Evolutionary conservation across 2,329 filamentous ascomycete genomes (phyloP).

Genomic region (Aspergillus sp.): DNA sequence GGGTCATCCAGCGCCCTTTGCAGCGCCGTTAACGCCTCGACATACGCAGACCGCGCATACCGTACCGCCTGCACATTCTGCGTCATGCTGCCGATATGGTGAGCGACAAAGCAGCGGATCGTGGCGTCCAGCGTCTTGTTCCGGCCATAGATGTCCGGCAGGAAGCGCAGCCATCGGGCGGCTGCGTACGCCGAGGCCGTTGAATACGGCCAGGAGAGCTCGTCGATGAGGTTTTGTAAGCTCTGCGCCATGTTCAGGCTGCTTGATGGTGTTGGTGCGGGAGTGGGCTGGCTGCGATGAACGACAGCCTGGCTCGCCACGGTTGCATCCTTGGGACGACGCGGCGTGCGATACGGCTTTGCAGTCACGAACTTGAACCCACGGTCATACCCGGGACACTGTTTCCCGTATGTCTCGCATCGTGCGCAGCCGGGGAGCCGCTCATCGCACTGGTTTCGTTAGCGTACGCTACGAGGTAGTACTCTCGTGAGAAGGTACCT

Average conservation of each 20-base stretch:
- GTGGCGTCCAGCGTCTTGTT: constrained; percentile 23
- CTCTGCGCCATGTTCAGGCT: constrained; percentile 22
- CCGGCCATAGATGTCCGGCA: constrained; percentile 24
- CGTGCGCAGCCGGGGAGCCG: constrained; percentile 28
- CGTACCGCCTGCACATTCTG: constrained; percentile 19
- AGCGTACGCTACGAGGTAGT: no score
- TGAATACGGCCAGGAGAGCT: constrained; percentile 20
- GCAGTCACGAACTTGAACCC: constrained; percentile 33
- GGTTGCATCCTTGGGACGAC: constrained; percentile 5
- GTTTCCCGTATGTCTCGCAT: constrained; percentile 31
- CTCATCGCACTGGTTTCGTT: constrained; percentile 30
- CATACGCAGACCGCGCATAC: constrained; percentile 24
- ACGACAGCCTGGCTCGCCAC: constrained; percentile 1
- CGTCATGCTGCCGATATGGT: constrained; percentile 21
- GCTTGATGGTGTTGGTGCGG: constrained; percentile 5
- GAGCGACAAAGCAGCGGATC: constrained; percentile 24
- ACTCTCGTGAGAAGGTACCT: constrained; percentile 12
- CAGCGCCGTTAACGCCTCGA: constrained; percentile 22
- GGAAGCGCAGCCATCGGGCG: constrained; percentile 22
- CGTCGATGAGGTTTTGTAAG: constrained; percentile 19
- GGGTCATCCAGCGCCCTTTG: constrained; percentile 18
- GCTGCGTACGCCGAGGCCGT: constrained; percentile 16
- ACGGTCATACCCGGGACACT: constrained; percentile 33
- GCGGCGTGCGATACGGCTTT: constrained; percentile 25
- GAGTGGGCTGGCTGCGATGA: neutral